Evolutionary conservation across 805 yeast genomes (phyloP), one percentile per base, ranked within the genome.

Genomic region (Candida nemodendra): DNA sequence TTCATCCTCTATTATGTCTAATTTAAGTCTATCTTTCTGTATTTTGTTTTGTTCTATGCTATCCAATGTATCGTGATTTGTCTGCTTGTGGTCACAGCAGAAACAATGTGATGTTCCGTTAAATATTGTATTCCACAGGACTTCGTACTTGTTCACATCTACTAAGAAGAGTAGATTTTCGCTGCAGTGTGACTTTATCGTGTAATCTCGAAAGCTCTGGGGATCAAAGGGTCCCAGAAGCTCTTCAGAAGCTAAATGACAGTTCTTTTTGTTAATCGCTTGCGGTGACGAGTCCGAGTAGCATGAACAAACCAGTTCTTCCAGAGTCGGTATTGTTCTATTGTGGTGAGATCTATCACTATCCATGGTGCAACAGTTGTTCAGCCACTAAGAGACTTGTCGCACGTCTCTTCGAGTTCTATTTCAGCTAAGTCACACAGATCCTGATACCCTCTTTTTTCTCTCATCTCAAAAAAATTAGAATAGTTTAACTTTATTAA

Each of bases 81-180:
- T 11, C 17, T 25, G 17, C 27, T 32, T 32, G n/a, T 23, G 15
- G 9, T 11, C n/a, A 34, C 49, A 48, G 4, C 38, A 24, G 8
- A 45, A 27, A 27, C 45, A 45, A 25, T 28, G 27, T 0, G 45
- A 39, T 21, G 25, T 29, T 4, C 24, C 23, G 18, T 19, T 22
- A 18, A 33, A 41, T 18, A 24, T 9, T 8, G 30, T 25, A 27
- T 50, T 48, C 54, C 54, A 54, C 16, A 45, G 12, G 4, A 13
- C 13, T 34, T 52, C 53, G 25, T 54, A 52, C 9, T 27, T 31
- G 33, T 50, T 44, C 16, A 52, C 36, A 18, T 44, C 51, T 4
- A 46, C 34, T 19, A 54, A 40, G 26, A 54, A 54, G 6, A 39
- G 40, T 17, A 54, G 30, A 28, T 52, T 54, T 33, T 54, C 58